Evolutionary conservation across 75 land plant genomes (phyloP).

Genomic region (Chamaecyparis obtusa): DNA sequence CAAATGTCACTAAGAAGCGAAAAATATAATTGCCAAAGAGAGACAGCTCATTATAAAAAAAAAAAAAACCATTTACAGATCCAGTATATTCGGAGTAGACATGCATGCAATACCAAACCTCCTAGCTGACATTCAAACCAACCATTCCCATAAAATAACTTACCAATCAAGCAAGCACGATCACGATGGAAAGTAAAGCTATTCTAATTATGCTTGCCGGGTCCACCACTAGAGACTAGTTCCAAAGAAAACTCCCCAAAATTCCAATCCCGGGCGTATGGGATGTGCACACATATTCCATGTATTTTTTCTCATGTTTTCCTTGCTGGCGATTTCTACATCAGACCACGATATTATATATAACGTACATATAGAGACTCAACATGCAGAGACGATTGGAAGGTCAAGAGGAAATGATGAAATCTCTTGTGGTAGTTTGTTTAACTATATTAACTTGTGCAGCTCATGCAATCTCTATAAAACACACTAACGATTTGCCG

Average conservation of each 20-base stretch:
- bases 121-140: background rate
- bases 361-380: background rate
- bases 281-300: too few species aligned
- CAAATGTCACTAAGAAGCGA: too few species aligned
- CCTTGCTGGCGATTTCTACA: too few species aligned
- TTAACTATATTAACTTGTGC: background rate
- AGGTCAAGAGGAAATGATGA: background rate
- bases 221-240: background rate
- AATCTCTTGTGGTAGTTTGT: background rate
- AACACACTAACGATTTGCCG: background rate
- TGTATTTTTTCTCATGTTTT: too few species aligned
- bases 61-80: too few species aligned
- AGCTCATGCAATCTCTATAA: background rate
- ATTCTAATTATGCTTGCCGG: background rate
- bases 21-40: too few species aligned
- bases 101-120: too few species aligned
- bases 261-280: too few species aligned
- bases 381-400: background rate
- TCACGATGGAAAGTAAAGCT: background rate
- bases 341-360: too few species aligned
- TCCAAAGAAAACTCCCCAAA: too few species aligned
- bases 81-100: too few species aligned
- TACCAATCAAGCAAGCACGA: background rate
- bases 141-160: background rate
- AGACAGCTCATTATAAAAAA: too few species aligned